Base-by-base conservation (phyloP, 2,329 filamentous ascomycete genomes). In the Trichoderma atroviride region DNA sequence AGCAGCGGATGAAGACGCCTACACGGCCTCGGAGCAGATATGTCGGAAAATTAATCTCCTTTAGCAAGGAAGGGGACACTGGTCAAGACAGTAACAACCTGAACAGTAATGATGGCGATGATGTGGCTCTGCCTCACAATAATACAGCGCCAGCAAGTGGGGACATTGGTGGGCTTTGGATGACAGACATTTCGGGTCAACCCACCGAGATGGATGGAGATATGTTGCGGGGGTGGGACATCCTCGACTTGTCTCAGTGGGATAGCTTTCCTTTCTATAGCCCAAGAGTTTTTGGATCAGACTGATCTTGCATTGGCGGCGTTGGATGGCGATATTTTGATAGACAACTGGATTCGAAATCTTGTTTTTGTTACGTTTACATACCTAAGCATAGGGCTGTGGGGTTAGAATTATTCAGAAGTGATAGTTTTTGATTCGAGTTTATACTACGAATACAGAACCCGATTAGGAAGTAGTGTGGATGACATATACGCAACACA, bases 1-100 rank as follows among this genome's bases (percentile, higher is more conserved):
- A 82, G 61, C 81, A 82, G 70, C 79, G 81, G 0, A 70, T 74
- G 52, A 73, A 73, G 50, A 66, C 71, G 11, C 71, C 71, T 4
- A 68, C 71, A 7, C 72, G 71, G 11, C 71, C 75, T 5, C 69
- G 75, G 43, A 77, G 74, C 29, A 71, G 72, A 40, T 78, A 77
- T n/a, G 75, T 78, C 4, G 74, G 72, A 40, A 74, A 72, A 40
- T 61, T 78, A 3, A 75, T 78, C 31, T 72, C 74, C 7, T 70
- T 76, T 3, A 69, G 69, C 16, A 53, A 52, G 5, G 56, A 13
- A 40, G 53, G 59, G 31, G 61, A 56, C 13, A 7, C 19, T n/a
- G 2, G 52, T 6, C 22, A 65, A 14, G 50, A 40, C 1, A 57
- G 31, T 11, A 27, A n/a, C n/a, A 14, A 14, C 11, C 11, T 35